Conservation (phyloP, 2,329 filamentous ascomycete genomes). For the Claviceps arundinis region DNA sequence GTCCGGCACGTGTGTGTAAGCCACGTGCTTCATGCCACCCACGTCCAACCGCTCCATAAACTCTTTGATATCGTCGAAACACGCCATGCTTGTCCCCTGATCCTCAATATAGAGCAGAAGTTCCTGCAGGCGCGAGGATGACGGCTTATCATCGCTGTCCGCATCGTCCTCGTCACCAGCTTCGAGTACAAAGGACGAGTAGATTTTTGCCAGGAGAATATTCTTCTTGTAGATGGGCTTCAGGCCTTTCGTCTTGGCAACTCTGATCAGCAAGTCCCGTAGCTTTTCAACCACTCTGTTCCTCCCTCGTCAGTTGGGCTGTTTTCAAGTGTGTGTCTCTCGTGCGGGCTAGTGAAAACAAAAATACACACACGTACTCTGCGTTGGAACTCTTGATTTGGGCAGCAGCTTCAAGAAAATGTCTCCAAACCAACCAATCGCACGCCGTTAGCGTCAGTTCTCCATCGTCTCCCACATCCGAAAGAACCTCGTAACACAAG, state of each 20-base stretch:
- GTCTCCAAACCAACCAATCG: slow-evolving; percentile 29
- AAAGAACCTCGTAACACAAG: slow-evolving; percentile 31
- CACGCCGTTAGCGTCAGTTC: slow-evolving; percentile 30
- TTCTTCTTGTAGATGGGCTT: slow-evolving; percentile 27
- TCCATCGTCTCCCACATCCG: slow-evolving; percentile 21
- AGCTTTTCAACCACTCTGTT: slow-evolving; percentile 15
- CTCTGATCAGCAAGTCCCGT: slow-evolving; percentile 17
- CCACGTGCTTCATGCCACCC: slow-evolving; percentile 26
- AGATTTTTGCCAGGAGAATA: slow-evolving; percentile 24
- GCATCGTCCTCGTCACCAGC: slow-evolving; percentile 18
- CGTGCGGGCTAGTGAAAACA: not conserved
- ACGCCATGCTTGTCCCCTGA: slow-evolving; percentile 23
- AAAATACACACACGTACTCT: slow-evolving; percentile 17
- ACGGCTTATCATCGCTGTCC: slow-evolving; percentile 13
- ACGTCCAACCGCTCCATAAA: slow-evolving; percentile 29
- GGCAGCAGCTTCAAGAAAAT: slow-evolving; percentile 25
- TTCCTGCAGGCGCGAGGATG: slow-evolving; percentile 19
- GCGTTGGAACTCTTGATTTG: slow-evolving; percentile 18
- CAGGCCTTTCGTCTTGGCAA: slow-evolving; percentile 16
- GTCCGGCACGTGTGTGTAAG: slow-evolving; percentile 21
- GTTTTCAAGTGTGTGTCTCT: not conserved
- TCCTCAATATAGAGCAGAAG: slow-evolving; percentile 24
- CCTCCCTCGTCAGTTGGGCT: slow-evolving; percentile 5
- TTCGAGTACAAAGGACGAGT: slow-evolving; percentile 22
- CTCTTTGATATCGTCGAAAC: slow-evolving; percentile 33